These are phyloP conservation scores for Bipolaris bicolor DNA, from an alignment of 2,329 filamentous ascomycete species.

Conservation along the genomic window DNA sequence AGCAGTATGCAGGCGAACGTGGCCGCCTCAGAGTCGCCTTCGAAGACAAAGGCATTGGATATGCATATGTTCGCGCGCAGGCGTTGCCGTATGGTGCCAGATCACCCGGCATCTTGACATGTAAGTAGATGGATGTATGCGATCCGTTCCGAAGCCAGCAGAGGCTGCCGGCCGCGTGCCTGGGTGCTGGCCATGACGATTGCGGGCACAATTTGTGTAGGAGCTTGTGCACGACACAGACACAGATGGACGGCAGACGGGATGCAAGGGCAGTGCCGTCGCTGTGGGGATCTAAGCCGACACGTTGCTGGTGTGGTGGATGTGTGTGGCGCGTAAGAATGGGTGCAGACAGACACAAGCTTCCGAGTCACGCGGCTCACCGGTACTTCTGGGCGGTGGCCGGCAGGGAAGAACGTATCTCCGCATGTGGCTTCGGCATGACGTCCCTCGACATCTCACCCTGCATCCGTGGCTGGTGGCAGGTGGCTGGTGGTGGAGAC, in stretches of 20 bases:
- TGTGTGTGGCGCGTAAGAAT: too few species aligned
- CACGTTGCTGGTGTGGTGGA: slow-evolving; percentile 11
- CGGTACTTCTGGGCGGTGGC: slow-evolving; percentile 24
- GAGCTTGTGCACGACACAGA: slow-evolving; percentile 30
- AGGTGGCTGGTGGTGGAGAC: slow-evolving; percentile 2
- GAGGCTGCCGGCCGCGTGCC: slow-evolving; percentile 22
- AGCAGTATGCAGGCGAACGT: slow-evolving; percentile 49
- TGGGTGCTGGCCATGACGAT: slow-evolving; percentile 22
- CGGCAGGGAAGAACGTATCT: slow-evolving; percentile 11
- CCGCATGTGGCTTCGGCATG: slow-evolving; percentile 20
- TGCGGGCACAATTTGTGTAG: slow-evolving; percentile 11
- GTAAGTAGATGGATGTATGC: slow-evolving; percentile 28
- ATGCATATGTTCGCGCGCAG: slow-evolving; percentile 45
- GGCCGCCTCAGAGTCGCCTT: slow-evolving; percentile 47
- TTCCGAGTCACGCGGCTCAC: slow-evolving; percentile 29
- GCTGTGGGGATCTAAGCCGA: slow-evolving; percentile 6
- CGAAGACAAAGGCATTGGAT: slow-evolving; percentile 31
- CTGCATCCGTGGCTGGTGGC: slow-evolving; percentile 2
- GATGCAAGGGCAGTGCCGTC: slow-evolving; percentile 14
- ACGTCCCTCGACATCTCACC: slow-evolving; percentile 11
- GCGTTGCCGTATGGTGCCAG: slow-evolving; percentile 45
- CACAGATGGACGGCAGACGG: slow-evolving; percentile 9
- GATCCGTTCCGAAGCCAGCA: slow-evolving; percentile 42
- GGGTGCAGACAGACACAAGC: slow-evolving; percentile 17
- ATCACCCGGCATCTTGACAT: slow-evolving; percentile 39